Conservation (phyloP, 2,329 filamentous ascomycete species). For the Sporothrix variecibatus region DNA sequence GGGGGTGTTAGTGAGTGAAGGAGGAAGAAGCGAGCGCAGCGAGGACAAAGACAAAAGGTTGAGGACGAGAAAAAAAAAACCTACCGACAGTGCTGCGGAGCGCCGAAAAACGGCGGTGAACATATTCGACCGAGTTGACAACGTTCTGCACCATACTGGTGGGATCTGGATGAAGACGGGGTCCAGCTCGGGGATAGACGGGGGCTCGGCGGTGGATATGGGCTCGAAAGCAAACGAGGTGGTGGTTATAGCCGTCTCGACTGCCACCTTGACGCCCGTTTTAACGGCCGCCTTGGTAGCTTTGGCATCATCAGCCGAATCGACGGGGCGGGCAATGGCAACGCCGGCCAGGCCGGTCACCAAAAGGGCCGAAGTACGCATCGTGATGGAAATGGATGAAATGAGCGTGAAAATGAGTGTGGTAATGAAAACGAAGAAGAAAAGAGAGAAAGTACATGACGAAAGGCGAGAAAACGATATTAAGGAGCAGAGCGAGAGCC, state of each 20-base stretch:
- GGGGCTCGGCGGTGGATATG: neutral
- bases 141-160: conserved; percentile 9
- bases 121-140: conserved; percentile 13
- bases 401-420: neutral
- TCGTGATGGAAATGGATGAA: neutral
- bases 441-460: too few relatives aligned
- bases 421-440: neutral
- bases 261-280: too few relatives aligned
- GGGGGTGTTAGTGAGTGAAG: neutral
- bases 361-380: neutral
- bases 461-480: too few relatives aligned
- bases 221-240: neutral
- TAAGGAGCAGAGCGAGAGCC: too few relatives aligned
- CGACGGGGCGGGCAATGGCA: neutral
- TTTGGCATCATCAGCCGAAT: neutral
- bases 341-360: neutral
- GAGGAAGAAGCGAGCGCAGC: neutral
- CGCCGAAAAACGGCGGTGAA: neutral
- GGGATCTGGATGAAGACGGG: neutral
- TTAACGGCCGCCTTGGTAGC: too few relatives aligned
- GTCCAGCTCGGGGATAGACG: neutral
- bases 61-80: neutral
- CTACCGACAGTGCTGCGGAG: neutral
- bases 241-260: too few relatives aligned
- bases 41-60: neutral